These are phyloP conservation scores for Mycena galopus DNA, from an alignment of 768 basidiomycete species.

Conservation along the genomic window DNA sequence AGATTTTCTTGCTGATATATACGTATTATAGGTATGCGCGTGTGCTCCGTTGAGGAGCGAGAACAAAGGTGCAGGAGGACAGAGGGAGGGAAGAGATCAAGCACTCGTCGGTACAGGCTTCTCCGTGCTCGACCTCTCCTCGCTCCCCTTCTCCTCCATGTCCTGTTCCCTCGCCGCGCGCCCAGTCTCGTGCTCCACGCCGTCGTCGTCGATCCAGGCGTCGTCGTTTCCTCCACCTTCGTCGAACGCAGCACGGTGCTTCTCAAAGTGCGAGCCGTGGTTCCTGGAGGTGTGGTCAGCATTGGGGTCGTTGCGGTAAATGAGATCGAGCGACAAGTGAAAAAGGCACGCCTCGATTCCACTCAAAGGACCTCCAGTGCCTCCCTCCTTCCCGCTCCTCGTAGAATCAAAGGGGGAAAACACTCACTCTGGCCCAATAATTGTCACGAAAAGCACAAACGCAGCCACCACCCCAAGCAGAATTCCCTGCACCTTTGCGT, in stretches of 20 bases:
- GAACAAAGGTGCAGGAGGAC: too few relatives aligned
- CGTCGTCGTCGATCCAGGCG: slow-evolving; percentile 39
- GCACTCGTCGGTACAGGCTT: slow-evolving; percentile 15
- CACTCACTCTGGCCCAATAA: slow-evolving; percentile 83
- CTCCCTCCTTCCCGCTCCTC: too few relatives aligned
- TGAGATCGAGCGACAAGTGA: too few relatives aligned
- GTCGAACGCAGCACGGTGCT: slow-evolving; percentile 84
- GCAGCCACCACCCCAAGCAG: slow-evolving; percentile 86
- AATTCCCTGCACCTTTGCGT: slow-evolving; percentile 88
- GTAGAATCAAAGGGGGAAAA: background rate
- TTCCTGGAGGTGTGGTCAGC: slow-evolving; percentile 55
- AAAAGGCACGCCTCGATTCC: too few relatives aligned
- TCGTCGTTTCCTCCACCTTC: slow-evolving; percentile 75
- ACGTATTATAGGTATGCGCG: too few relatives aligned
- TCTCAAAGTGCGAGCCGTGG: slow-evolving; percentile 87
- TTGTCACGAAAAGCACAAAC: slow-evolving; percentile 80
- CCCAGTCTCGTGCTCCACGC: slow-evolving; percentile 29
- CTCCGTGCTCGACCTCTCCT: slow-evolving; percentile 36
- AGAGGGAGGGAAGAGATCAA: too few relatives aligned
- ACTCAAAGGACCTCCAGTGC: too few relatives aligned
- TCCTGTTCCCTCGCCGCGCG: slow-evolving; percentile 23
- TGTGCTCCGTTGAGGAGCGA: too few relatives aligned
- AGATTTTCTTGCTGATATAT: too few relatives aligned
- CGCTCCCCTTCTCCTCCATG: slow-evolving; percentile 31
- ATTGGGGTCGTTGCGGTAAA: too few relatives aligned